phyloP scores from a whole-genome alignment of 2,329 filamentous ascomycete genomes.

The Fusarium udum region DNA sequence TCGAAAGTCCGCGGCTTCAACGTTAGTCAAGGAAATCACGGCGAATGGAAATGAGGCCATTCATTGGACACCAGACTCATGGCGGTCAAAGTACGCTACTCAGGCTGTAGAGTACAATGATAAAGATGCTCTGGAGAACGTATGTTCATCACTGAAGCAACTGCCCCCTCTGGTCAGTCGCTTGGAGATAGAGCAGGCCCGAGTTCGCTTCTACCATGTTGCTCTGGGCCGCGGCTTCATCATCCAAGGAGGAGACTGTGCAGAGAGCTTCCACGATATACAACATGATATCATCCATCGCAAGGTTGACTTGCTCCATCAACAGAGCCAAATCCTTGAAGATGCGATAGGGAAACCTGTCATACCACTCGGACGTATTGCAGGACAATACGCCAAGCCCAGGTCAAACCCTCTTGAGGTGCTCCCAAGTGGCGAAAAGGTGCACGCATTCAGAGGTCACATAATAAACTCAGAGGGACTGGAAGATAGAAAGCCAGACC shows the following conservation, averaged over 20 bases:
- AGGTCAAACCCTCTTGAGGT: neutral
- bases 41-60: neutral
- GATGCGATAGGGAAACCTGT: neutral
- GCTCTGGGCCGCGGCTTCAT: neutral
- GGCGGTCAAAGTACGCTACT: neutral
- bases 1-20: neutral
- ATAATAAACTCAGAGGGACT: neutral
- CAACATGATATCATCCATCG: neutral
- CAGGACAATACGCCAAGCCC: neutral
- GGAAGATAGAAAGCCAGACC: neutral
- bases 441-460: neutral
- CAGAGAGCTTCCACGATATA: neutral
- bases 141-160: neutral
- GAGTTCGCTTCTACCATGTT: neutral
- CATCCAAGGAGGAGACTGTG: neutral
- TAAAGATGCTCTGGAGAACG: neutral
- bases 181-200: neutral
- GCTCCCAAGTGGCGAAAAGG: neutral
- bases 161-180: neutral
- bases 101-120: neutral
- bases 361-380: neutral
- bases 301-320: neutral
- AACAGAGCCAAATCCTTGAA: neutral
- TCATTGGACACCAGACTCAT: neutral
- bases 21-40: neutral